Base-by-base conservation (phyloP, 805 yeast genomes). In the Tanozyma kutaoensis region DNA sequence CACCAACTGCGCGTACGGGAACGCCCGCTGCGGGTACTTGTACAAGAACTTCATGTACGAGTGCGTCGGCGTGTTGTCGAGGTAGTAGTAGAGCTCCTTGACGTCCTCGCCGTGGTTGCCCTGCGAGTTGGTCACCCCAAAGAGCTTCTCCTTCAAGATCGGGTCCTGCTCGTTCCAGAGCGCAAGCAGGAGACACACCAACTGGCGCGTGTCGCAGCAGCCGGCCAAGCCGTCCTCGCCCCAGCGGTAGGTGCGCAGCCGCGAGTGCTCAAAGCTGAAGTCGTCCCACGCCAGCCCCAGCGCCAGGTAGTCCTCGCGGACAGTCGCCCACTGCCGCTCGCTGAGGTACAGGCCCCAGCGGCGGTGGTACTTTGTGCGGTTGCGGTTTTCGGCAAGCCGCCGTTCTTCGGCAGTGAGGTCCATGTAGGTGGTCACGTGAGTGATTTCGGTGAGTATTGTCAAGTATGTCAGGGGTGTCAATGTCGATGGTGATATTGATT, bases 61-160 rank as follows among this genome's bases (percentile, higher is more conserved):
- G 55, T 85, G 95, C 5, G 95, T 69, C 6, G 96, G 96, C 9
- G 93, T 80, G 53, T 82, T 85, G 55, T 85, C 96, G 34, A 85
- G 62, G 45, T 85, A 84, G 47, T 72, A 85, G 48, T 80, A 80
- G 38, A 75, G 50, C 45, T 80, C 93, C 55, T 85, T 85, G 33
- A 82, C 95, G 49, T 85, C 96, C 48, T 85, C 96, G 30, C 96
- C 96, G 50, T 85, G 96, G 49, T 86, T 86, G 9, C 95, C 96
- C 48, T 85, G 86, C 10, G 81, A 84, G 27, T 93, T 93, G 15
- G 95, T 84, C 22, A 84, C 66, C 2, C 96, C 96, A 50, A 76
- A 85, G 35, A 79, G 61, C 37, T 82, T 75, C 47, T 85, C 96
- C 52, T 85, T 85, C 49, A 85, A 62, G 39, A 82, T 69, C 23